Base-by-base conservation (phyloP, 2,329 filamentous ascomycete species). In the Coleophoma crateriformis region DNA sequence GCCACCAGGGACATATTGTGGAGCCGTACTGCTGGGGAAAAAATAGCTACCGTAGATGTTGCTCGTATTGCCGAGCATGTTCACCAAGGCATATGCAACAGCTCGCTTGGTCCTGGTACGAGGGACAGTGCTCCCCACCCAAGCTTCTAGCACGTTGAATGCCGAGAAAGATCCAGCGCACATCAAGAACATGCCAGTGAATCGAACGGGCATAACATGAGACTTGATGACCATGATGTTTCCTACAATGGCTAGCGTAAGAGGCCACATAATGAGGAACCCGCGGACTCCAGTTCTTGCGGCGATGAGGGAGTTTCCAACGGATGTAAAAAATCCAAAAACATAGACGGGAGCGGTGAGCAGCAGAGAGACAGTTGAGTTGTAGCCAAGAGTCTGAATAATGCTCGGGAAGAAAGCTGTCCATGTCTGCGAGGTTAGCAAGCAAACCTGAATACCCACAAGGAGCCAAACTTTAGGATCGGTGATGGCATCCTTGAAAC, bases 231-330 rank as follows among this genome's bases (percentile, higher is more conserved):
- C 62, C 11, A 70, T 58, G 7, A 63, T 55, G 48, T 68, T 68
- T n/a, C 58, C 55, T 1, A 63, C 58, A 35, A 71, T 58, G 14
- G 60, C 52, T 33, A 68, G 60, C 8, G 67, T 67, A 11, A 87
- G 70, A 0, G 85, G 84, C 1, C 79, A 48, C 0, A 74, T 72
- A 5, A 68, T 61, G 27, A 69, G 68, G 60, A 63, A 67, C 10
- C 66, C 68, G 13, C 67, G 60, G 46, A 68, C 65, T 38, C 68
- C 64, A 52, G 67, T 62, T 8, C 61, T 61, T 3, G 67, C 71
- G 3, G 70, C 70, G 14, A 42, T 33, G 2, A 47, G n/a, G 27
- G 64, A 70, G 61, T 67, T 70, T 6, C 65, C 69, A 19, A 68
- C 64, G 13, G 66, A 56, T 38, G 73, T 66, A 27, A 67, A 68